Conservation (phyloP, 495 filamentous ascomycete genomes). For the Margaritispora aquatica region DNA sequence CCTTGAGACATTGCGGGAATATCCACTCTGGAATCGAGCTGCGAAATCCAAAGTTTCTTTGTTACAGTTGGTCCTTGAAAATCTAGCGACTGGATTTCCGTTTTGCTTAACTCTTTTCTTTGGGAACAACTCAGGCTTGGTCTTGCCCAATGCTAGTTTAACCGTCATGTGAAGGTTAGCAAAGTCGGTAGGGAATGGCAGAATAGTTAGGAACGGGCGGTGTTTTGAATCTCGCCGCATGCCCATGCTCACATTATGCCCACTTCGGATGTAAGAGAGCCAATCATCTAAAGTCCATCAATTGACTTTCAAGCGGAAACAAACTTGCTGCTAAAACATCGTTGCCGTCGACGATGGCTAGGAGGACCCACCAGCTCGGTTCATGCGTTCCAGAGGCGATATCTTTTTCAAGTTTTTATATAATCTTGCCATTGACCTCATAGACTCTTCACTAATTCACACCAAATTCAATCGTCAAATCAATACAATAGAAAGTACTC, state of each 20-base stretch:
- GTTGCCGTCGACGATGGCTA: neutral
- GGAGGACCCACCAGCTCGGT: neutral
- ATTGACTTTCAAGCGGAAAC: neutral
- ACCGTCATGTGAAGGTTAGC: too few species aligned
- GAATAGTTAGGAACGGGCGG: neutral
- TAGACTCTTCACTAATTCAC: too few species aligned
- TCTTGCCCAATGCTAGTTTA: too few species aligned
- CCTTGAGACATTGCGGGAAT: neutral
- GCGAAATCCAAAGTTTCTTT: too few species aligned
- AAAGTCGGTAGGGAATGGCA: too few species aligned
- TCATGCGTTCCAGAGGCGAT: neutral
- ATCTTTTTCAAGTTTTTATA: neutral
- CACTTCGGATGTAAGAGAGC: neutral
- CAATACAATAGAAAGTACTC: conserved; percentile 15
- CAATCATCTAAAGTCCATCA: neutral
- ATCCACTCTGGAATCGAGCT: neutral
- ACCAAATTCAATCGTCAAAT: too few species aligned
- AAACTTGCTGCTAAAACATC: neutral
- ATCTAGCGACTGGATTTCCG: too few species aligned
- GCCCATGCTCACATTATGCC: neutral
- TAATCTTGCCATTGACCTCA: neutral
- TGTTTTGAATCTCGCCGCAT: neutral
- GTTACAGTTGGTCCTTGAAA: too few species aligned
- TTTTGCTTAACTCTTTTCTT: too few species aligned
- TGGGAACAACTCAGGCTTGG: too few species aligned